A percentile compares a stretch with the other conserved stretches of the same genome.
Conservation (phyloP, 371 early-diverging fungal genomes). For the Batkoa obscura region DNA sequence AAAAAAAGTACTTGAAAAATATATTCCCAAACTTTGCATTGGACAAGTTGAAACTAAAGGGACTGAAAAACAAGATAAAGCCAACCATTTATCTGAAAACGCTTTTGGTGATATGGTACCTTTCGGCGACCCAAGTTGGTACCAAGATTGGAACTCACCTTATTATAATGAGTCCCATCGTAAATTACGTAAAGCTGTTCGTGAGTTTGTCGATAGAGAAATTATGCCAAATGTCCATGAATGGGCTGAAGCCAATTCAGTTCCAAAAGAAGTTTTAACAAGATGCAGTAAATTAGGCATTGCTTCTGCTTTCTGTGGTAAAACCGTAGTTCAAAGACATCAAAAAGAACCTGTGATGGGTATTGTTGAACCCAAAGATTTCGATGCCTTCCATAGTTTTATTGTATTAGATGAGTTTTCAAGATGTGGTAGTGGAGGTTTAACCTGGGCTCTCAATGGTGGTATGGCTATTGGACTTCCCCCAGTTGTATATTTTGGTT, state of each 20-base stretch:
- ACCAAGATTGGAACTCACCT: constrained; percentile 49
- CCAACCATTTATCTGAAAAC: neutral
- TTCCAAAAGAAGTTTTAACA: constrained; percentile 40
- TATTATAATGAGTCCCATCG: constrained; percentile 65
- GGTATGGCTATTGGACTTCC: constrained; percentile 54
- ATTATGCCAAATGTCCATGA: constrained; percentile 61
- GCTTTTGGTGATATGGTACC: constrained; percentile 56
- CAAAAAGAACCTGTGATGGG: constrained; percentile 11
- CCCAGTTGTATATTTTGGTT: constrained; percentile 53
- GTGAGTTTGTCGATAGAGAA: constrained; percentile 58
- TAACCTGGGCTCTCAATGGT: constrained; percentile 61
- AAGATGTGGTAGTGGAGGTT: constrained; percentile 67
- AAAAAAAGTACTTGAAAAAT: neutral
- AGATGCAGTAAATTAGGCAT: constrained; percentile 57
- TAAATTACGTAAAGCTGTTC: constrained; percentile 36
- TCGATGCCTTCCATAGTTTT: constrained; percentile 59
- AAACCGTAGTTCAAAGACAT: constrained; percentile 9
- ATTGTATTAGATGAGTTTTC: constrained; percentile 58
- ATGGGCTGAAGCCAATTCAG: constrained; percentile 63
- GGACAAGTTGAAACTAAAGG: neutral
- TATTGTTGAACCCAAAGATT: constrained; percentile 31
- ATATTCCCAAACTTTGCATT: neutral
- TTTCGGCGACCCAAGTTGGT: constrained; percentile 72
- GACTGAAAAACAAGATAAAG: neutral
- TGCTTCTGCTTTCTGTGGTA: constrained; percentile 37